Base-by-base conservation (phyloP, 768 basidiomycete species). In the Suillus subluteus region DNA sequence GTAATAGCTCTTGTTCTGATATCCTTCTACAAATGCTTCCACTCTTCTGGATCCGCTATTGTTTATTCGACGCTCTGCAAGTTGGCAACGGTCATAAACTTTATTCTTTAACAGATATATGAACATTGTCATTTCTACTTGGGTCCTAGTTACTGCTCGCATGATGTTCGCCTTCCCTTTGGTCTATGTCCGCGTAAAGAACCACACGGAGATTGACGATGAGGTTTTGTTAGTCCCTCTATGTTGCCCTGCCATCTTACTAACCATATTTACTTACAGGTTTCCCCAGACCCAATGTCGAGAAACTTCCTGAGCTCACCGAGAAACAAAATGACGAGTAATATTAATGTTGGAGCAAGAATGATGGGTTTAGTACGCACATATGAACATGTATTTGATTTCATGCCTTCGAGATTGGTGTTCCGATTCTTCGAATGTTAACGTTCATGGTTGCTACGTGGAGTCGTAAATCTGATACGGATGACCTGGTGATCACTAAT, bases 61-160 rank as follows among this genome's bases (percentile, higher is more conserved):
- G 75, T 84, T 21, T 91, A 89, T 86, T 84, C 15, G 91, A 92
- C 77, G 89, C 81, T 1, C 80, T 85, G 16, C 79, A 26, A 26
- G 26, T 26, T 26, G 26, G 26, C 26, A 81, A 65, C 72, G 80
- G 16, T 88, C 90, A 86, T 91, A 43, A 41, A 21, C 81, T 30
- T 30, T 18, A 2, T 44, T 18, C 23, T 44, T 66, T 68, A 16
- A 9, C 68, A 77, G 75, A 54, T 90, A 54, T 90, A 88, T 90
- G 87, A 87, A 85, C 70, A 81, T 91, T 30, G 89, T 91, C 72
- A 70, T 87, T 66, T 88, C 88, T 16, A 89, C 90, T 3, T 91
- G 89, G 88, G 79, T 78, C 11, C 78, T 91, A 15, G 84, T 90
- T 52, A 83, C 84, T 58, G 85, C 81, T 0, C 88, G 88, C 7